These are phyloP conservation scores for Paragyromitra xinjiangensis DNA, from an alignment of 495 filamentous ascomycete species.

Conservation along the genomic window DNA sequence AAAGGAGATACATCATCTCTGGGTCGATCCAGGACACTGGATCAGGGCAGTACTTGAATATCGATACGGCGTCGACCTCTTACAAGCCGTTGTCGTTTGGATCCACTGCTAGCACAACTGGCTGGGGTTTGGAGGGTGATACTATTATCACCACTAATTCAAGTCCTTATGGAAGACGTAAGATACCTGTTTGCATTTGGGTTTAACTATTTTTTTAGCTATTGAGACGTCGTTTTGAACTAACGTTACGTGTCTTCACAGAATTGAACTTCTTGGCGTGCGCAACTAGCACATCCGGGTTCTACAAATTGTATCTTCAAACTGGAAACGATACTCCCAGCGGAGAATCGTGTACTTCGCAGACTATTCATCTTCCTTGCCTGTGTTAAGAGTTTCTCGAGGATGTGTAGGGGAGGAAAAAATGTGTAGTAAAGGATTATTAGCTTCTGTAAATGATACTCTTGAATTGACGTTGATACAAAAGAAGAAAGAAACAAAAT, in stretches of 20 bases:
- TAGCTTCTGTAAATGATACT: constrained; percentile 18
- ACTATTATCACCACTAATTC: constrained; percentile 63
- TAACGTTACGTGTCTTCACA: constrained; percentile 13
- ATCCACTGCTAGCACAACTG: constrained; percentile 59
- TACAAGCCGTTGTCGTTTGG: constrained; percentile 64
- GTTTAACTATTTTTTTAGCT: not conserved
- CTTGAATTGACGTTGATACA: not conserved
- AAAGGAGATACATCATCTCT: constrained; percentile 63
- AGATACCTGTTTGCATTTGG: constrained; percentile 28
- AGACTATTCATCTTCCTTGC: constrained; percentile 65
- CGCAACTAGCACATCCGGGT: constrained; percentile 57
- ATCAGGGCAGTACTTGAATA: constrained; percentile 62
- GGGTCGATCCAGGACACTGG: constrained; percentile 63
- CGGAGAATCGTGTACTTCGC: constrained; percentile 63
- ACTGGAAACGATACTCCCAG: constrained; percentile 62
- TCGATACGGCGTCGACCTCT: constrained; percentile 60
- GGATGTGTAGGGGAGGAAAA: not conserved
- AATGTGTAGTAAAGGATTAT: not conserved
- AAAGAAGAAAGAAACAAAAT: not conserved
- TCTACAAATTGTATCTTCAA: constrained; percentile 64
- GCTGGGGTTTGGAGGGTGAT: constrained; percentile 65
- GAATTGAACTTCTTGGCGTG: constrained; percentile 66
- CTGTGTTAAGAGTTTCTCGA: constrained; percentile 58
- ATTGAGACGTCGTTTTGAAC: constrained; percentile 11
- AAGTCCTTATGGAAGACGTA: constrained; percentile 62